These are phyloP conservation scores for Paecilomyces sp. DNA, from an alignment of 2,329 filamentous ascomycete genomes.

Conservation along the genomic window DNA sequence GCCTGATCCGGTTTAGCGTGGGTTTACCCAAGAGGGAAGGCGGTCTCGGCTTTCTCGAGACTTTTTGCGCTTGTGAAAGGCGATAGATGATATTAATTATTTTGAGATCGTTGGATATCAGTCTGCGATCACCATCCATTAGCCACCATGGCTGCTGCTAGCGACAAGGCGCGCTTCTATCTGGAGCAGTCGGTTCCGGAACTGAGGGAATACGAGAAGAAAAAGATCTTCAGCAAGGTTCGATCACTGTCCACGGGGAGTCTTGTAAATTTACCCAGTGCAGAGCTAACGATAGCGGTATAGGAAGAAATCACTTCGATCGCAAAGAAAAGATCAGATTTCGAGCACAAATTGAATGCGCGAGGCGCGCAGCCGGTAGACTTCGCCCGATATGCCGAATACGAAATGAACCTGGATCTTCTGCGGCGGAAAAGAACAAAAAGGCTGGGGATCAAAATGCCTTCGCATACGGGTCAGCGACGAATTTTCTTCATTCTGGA, in stretches of 20 bases:
- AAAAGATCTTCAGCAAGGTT: slow-evolving; percentile 81
- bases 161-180: slow-evolving; percentile 92
- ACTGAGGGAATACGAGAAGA: slow-evolving; percentile 84
- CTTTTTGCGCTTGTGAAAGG: slow-evolving; percentile 17
- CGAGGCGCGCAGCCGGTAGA: slow-evolving; percentile 69
- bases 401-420: slow-evolving; percentile 61
- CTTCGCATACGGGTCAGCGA: slow-evolving; percentile 65
- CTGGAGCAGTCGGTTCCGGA: slow-evolving; percentile 89
- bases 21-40: neutral
- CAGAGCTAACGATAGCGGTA: slow-evolving; percentile 4
- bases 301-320: slow-evolving; percentile 87
- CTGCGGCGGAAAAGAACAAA: slow-evolving; percentile 77
- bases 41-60: slow-evolving; percentile 17
- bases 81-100: neutral
- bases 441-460: slow-evolving; percentile 68
- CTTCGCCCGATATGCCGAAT: slow-evolving; percentile 75
- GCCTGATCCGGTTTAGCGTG: slow-evolving; percentile 12
- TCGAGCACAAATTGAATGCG: slow-evolving; percentile 83
- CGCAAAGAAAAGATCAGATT: slow-evolving; percentile 82
- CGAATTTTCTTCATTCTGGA: slow-evolving; percentile 87
- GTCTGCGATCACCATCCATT: slow-evolving; percentile 4
- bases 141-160: slow-evolving; percentile 65
- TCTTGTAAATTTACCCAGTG: neutral
- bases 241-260: slow-evolving; percentile 7
- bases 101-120: too few species aligned